A percentile compares a stretch with the other conserved stretches of the same genome.
phyloP scores from a whole-genome alignment of 2,329 filamentous ascomycete genomes.

The Sclerotinia borealis region DNA sequence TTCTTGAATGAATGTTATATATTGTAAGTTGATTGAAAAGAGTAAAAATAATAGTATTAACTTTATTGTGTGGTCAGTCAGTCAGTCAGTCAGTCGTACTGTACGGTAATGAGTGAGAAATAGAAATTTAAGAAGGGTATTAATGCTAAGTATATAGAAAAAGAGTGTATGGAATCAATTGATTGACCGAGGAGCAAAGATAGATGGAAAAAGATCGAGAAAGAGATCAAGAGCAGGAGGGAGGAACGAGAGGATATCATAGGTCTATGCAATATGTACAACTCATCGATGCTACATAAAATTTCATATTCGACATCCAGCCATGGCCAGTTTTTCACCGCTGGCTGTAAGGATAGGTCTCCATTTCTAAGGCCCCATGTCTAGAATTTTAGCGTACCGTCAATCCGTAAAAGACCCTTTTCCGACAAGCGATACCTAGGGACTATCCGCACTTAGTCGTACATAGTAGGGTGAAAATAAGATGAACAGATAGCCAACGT shows the following conservation, averaged over 20 bases:
- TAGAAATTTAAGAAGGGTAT: background rate
- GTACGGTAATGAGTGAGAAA: background rate
- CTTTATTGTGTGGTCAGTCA: background rate
- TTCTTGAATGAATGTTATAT: background rate
- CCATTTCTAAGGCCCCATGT: background rate
- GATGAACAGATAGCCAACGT: constrained; percentile 4
- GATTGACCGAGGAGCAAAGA: background rate
- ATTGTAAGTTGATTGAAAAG: background rate
- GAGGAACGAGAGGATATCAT: constrained; percentile 12
- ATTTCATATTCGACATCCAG: background rate
- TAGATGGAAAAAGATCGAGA: background rate
- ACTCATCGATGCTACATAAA: constrained; percentile 11
- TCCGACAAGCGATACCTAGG: constrained; percentile 1
- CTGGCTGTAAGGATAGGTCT: constrained; percentile 8
- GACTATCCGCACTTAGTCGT: background rate
- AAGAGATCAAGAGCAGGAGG: constrained; percentile 11
- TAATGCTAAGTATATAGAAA: constrained; percentile 1
- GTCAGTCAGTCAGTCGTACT: background rate
- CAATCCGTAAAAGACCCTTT: background rate
- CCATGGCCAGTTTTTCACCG: constrained; percentile 6
- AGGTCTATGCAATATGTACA: constrained; percentile 7
- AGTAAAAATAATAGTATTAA: background rate
- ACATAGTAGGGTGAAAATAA: background rate
- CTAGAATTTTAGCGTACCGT: background rate
- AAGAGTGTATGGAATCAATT: constrained; percentile 1